Evolutionary conservation across 1,284 basidiomycete genomes (phyloP).

Genomic region (Blastosporella zonata): DNA sequence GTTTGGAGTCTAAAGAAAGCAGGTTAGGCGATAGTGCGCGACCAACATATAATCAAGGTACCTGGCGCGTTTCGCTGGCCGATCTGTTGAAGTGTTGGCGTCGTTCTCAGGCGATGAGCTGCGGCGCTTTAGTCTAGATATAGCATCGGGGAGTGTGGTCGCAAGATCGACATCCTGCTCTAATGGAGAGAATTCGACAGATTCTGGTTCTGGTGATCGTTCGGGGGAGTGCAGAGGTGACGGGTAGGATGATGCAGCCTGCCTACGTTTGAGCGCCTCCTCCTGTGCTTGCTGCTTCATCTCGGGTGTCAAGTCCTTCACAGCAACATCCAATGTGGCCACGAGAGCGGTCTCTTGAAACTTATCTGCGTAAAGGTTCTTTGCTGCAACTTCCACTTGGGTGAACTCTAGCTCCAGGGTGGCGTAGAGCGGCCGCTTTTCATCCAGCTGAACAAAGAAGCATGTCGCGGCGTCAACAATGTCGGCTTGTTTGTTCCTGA

Average conservation of each 20-base stretch:
- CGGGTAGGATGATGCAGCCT: slow-evolving; percentile 17
- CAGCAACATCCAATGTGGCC: slow-evolving; percentile 24
- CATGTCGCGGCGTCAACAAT: slow-evolving; percentile 40
- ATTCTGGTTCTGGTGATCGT: slow-evolving; percentile 16
- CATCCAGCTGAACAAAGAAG: slow-evolving; percentile 33
- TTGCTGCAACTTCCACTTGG: slow-evolving; percentile 30
- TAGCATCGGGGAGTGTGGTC: background rate
- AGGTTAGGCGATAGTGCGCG: background rate
- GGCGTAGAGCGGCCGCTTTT: slow-evolving; percentile 21
- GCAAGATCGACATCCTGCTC: slow-evolving; percentile 5
- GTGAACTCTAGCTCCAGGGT: slow-evolving; percentile 30
- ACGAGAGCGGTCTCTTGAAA: slow-evolving; percentile 26
- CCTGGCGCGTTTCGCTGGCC: slow-evolving; percentile 25
- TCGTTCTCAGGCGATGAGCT: slow-evolving; percentile 6
- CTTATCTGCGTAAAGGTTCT: slow-evolving; percentile 31
- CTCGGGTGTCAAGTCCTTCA: slow-evolving; percentile 27
- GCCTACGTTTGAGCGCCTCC: slow-evolving; percentile 4
- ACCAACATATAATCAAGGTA: slow-evolving; percentile 9
- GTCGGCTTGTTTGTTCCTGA: slow-evolving; percentile 34
- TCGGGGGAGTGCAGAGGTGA: slow-evolving; percentile 20
- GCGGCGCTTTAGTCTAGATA: slow-evolving; percentile 12
- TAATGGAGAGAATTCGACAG: background rate
- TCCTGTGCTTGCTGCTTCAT: slow-evolving; percentile 17
- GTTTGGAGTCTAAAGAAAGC: slow-evolving; percentile 4
- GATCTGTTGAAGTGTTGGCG: background rate